Percentiles rank a stretch among this genome's conserved stretches.
Evolutionary conservation across 2,329 filamentous ascomycete genomes (phyloP).

Genomic region (Lasiodiplodia citricola): DNA sequence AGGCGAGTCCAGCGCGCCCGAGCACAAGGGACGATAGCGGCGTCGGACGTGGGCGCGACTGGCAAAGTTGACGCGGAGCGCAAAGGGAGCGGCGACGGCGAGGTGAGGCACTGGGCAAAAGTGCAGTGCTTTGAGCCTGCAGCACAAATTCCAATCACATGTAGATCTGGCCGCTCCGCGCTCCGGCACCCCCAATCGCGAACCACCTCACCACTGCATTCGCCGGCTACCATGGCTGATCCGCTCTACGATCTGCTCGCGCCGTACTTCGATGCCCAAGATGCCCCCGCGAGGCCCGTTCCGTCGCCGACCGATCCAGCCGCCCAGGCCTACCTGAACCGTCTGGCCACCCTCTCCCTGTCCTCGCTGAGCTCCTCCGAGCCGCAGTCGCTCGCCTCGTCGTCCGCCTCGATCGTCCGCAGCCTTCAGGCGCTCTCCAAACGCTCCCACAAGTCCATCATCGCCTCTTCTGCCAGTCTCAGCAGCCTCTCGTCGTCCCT

Average conservation of each 20-base stretch:
- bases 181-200: conserved; percentile 10
- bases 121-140: not conserved
- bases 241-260: conserved; percentile 75
- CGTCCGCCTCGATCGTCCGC: conserved; percentile 78
- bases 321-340: conserved; percentile 74
- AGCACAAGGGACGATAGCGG: conserved; percentile 17
- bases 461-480: conserved; percentile 79
- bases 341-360: conserved; percentile 77
- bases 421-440: conserved; percentile 88
- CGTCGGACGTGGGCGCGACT: conserved; percentile 7
- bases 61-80: not conserved
- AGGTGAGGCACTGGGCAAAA: not conserved
- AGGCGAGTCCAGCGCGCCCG: conserved; percentile 1
- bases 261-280: conserved; percentile 61
- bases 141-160: conserved; percentile 24
- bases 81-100: not conserved
- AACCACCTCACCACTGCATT: not conserved
- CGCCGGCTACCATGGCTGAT: conserved; percentile 52
- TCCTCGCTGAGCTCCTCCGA: conserved; percentile 75
- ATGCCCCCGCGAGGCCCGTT: conserved; percentile 45
- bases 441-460: conserved; percentile 83
- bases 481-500: conserved; percentile 73
- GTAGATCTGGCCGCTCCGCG: conserved; percentile 21
- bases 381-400: conserved; percentile 78
- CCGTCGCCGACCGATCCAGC: conserved; percentile 55